A percentile compares a stretch with the other conserved stretches of the same genome.
These are phyloP conservation scores for Cryphonectria radicalis DNA, from an alignment of 2,329 filamentous ascomycete species.

Conservation along the genomic window DNA sequence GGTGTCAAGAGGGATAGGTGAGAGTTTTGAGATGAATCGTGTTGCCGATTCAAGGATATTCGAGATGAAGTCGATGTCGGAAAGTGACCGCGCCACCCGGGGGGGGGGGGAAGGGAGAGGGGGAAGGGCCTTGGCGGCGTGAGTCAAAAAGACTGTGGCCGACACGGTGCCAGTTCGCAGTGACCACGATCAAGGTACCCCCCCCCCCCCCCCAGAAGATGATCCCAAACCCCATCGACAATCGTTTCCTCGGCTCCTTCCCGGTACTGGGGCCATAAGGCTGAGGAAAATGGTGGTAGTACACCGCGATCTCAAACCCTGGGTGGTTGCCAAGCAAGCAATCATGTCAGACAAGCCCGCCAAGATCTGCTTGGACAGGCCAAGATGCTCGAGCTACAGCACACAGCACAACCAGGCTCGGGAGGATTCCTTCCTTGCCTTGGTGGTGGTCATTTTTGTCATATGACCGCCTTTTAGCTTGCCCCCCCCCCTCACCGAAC, in stretches of 20 bases:
- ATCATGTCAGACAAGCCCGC: neutral
- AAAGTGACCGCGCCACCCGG: too few relatives aligned
- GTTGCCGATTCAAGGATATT: neutral
- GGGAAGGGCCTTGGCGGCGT: neutral
- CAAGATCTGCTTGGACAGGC: neutral
- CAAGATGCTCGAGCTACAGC: neutral
- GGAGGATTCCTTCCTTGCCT: neutral
- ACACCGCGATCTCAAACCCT: neutral
- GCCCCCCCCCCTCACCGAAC: slow-evolving; percentile 38
- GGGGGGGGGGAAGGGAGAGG: too few relatives aligned
- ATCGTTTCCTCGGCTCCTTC: neutral
- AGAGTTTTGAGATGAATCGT: slow-evolving; percentile 5
- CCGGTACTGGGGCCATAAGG: neutral
- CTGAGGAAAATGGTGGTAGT: slow-evolving; percentile 5
- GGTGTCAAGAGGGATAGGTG: slow-evolving; percentile 17
- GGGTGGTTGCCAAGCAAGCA: neutral
- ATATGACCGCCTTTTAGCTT: neutral
- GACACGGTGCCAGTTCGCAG: neutral
- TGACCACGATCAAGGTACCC: neutral
- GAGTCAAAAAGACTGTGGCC: neutral
- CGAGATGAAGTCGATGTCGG: neutral
- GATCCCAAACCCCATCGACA: neutral
- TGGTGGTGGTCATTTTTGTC: neutral
- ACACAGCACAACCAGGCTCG: neutral
- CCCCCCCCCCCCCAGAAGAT: neutral